Conservation (phyloP, 495 filamentous ascomycete genomes). For the Penicillium manginii region DNA sequence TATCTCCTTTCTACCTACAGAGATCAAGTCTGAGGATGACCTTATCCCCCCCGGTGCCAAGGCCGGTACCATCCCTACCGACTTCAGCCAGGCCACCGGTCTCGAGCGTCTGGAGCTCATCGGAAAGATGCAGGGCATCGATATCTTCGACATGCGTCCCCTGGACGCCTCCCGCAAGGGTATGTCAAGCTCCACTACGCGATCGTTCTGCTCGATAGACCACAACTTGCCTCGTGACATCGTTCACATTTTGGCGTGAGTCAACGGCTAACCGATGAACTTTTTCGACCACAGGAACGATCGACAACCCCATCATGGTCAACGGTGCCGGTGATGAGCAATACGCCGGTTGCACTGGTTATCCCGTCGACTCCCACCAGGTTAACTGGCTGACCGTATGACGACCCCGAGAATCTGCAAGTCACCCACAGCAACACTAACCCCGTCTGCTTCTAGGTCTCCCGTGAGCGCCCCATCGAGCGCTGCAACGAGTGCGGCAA, state of each 20-base stretch:
- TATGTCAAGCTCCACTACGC: constrained; percentile 39
- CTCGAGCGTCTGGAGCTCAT: constrained; percentile 97
- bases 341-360: constrained; percentile 95
- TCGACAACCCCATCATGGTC: constrained; percentile 87
- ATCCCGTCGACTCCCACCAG: constrained; percentile 85
- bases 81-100: constrained; percentile 93
- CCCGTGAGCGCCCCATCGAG: constrained; percentile 86
- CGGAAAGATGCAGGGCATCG: constrained; percentile 98
- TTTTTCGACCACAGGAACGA: constrained; percentile 64
- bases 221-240: background rate
- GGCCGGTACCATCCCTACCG: constrained; percentile 84
- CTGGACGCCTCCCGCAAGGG: constrained; percentile 88
- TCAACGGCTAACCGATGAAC: constrained; percentile 12
- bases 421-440: background rate
- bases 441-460: constrained; percentile 56
- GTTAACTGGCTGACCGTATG: constrained; percentile 88
- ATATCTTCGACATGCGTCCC: constrained; percentile 98
- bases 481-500: constrained; percentile 95
- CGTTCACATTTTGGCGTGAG: background rate
- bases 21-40: constrained; percentile 80
- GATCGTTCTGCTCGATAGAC: background rate
- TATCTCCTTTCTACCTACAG: constrained; percentile 49
- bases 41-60: constrained; percentile 80
- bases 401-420: constrained; percentile 9
- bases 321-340: constrained; percentile 92